phyloP scores from a whole-genome alignment of 106 monocot genomes.

The Chionographis japonica region DNA sequence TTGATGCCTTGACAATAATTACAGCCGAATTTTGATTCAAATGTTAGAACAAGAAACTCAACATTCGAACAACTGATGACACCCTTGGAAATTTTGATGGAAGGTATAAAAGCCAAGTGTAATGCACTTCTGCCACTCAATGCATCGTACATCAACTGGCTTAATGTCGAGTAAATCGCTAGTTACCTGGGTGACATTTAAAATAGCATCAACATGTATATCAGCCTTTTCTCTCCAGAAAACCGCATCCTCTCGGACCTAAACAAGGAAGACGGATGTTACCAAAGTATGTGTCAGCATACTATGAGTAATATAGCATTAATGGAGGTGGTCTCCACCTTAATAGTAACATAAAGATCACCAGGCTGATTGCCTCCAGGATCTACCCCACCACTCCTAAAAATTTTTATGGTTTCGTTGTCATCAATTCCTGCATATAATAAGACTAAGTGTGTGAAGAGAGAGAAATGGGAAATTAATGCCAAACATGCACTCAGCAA shows the following conservation, averaged over 20 bases:
- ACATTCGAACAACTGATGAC: too few relatives aligned
- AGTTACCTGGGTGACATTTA: slow-evolving; percentile 85
- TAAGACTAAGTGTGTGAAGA: neutral
- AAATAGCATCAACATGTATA: slow-evolving; percentile 86
- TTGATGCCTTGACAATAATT: too few relatives aligned
- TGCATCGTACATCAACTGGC: too few relatives aligned
- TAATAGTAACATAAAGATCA: slow-evolving; percentile 86
- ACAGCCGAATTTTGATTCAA: too few relatives aligned
- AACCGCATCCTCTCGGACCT: slow-evolving; percentile 91
- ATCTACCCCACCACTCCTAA: slow-evolving; percentile 85
- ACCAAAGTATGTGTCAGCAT: neutral
- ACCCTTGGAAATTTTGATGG: too few relatives aligned
- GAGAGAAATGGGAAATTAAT: too few relatives aligned
- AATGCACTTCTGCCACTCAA: too few relatives aligned
- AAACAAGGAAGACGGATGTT: slow-evolving; percentile 1
- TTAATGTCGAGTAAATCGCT: neutral
- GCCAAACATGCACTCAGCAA: too few relatives aligned
- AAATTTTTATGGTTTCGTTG: slow-evolving; percentile 65
- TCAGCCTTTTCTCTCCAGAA: slow-evolving; percentile 87
- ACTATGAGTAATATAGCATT: neutral
- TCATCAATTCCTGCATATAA: slow-evolving; percentile 64
- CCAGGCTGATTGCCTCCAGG: slow-evolving; percentile 78
- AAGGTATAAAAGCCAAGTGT: too few relatives aligned
- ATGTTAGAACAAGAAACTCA: too few relatives aligned
- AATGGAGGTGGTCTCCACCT: slow-evolving; percentile 28